Percentiles rank a stretch among this genome's conserved stretches.
phyloP scores from a whole-genome alignment of 2,329 filamentous ascomycete species.

The Waltergamsia citrina region DNA sequence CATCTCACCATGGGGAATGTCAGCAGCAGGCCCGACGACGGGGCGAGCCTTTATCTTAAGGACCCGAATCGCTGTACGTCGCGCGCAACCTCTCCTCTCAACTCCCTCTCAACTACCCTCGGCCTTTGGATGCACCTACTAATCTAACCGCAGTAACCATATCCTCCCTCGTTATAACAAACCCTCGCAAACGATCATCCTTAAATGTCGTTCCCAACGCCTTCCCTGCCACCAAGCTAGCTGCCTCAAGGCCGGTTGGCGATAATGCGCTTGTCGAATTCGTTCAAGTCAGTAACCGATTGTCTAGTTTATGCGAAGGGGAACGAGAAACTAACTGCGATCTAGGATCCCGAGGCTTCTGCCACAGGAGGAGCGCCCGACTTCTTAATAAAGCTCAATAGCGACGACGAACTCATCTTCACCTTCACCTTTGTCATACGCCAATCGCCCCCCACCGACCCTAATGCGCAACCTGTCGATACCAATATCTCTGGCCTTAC shows the following conservation, averaged over 20 bases:
- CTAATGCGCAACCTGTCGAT: constrained; percentile 43
- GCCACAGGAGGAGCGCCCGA: constrained; percentile 42
- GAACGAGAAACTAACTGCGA: constrained; percentile 1
- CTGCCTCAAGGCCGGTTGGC: constrained; percentile 59
- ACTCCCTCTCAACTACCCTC: background rate
- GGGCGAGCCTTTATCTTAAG: constrained; percentile 69
- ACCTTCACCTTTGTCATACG: constrained; percentile 83
- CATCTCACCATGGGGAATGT: constrained; percentile 75
- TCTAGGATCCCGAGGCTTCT: constrained; percentile 66
- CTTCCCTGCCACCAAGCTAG: constrained; percentile 74
- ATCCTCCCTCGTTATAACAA: constrained; percentile 73
- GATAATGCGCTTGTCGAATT: constrained; percentile 79
- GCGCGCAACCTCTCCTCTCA: constrained; percentile 2
- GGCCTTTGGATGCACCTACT: constrained; percentile 3
- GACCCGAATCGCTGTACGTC: constrained; percentile 84
- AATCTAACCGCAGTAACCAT: constrained; percentile 61
- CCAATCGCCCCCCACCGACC: constrained; percentile 36
- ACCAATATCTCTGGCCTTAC: constrained; percentile 82
- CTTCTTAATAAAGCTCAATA: constrained; percentile 79
- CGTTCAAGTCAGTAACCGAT: constrained; percentile 60
- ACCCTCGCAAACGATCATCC: constrained; percentile 66
- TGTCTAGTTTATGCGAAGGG: background rate
- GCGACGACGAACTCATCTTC: constrained; percentile 88
- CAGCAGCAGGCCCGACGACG: constrained; percentile 80
- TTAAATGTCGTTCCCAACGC: constrained; percentile 75